These are phyloP conservation scores for Funneliformis mosseae DNA, from an alignment of 192 early-diverging fungal genomes.

Conservation along the genomic window DNA sequence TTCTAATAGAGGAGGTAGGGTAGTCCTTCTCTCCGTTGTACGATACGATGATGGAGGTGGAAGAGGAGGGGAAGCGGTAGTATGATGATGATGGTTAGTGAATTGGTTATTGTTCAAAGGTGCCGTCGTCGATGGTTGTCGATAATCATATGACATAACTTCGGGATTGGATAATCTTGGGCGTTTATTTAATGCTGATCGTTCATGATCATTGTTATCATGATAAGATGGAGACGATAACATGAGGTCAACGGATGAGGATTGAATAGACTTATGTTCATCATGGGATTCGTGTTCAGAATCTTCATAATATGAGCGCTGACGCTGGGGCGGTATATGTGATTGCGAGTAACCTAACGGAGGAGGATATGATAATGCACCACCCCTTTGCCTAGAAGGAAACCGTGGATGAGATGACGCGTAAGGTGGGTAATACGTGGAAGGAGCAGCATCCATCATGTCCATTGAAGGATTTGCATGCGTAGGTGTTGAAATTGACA, in stretches of 20 bases:
- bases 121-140: neutral
- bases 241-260: neutral
- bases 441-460: neutral
- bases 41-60: neutral
- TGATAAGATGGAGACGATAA: neutral
- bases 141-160: neutral
- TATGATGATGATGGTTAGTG: neutral
- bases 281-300: neutral
- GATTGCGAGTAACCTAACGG: neutral
- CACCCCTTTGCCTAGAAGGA: neutral
- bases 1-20: conserved; percentile 19
- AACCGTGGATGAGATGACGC: neutral
- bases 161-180: conserved; percentile 7
- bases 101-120: neutral
- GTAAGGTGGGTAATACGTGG: neutral
- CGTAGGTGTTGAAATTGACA: neutral
- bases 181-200: neutral
- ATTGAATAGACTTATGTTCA: neutral
- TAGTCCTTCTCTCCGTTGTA: neutral
- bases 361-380: neutral
- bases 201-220: neutral
- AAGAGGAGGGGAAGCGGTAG: neutral
- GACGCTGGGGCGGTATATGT: neutral
- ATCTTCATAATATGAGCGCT: neutral
- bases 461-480: neutral